Percentiles rank a stretch among this genome's conserved stretches.
Conservation (phyloP, 1,284 basidiomycete genomes). For the Apiotrichum laibachii region DNA sequence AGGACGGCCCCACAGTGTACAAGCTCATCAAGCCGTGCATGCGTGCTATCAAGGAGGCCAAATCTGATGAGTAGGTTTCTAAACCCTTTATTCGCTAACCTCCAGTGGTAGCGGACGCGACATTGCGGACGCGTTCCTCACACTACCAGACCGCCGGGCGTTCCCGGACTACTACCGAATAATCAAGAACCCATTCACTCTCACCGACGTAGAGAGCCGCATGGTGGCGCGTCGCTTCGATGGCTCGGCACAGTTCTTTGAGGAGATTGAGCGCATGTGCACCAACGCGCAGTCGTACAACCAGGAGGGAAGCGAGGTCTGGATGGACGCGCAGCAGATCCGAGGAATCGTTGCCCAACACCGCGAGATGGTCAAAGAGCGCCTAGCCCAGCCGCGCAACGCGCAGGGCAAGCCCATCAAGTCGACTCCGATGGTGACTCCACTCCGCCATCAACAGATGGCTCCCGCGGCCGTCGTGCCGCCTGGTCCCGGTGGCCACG, state of each 20-base stretch:
- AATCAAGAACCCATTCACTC: constrained; percentile 78
- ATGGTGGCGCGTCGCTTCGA: constrained; percentile 65
- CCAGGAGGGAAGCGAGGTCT: constrained; percentile 77
- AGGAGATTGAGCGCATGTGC: constrained; percentile 82
- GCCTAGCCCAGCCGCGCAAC: constrained; percentile 9
- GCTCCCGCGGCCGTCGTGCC: background rate
- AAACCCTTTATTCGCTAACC: background rate
- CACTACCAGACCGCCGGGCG: constrained; percentile 68
- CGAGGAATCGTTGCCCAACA: constrained; percentile 13
- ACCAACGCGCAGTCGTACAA: constrained; percentile 89
- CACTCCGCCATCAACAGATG: background rate
- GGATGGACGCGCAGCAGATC: constrained; percentile 71
- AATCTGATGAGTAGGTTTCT: constrained; percentile 38
- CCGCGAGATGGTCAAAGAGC: constrained; percentile 17
- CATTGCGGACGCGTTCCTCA: constrained; percentile 69
- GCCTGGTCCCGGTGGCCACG: background rate
- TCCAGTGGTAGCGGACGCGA: constrained; percentile 59
- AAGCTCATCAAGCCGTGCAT: constrained; percentile 48
- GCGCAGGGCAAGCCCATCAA: background rate
- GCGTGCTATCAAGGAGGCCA: constrained; percentile 39
- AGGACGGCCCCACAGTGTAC: constrained; percentile 46
- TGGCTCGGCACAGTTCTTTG: constrained; percentile 67
- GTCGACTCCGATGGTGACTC: constrained; percentile 1
- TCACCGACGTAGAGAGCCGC: constrained; percentile 78
- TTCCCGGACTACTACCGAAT: constrained; percentile 92